Base-by-base conservation (phyloP, 352 stramenopile species). In the Phytophthora chlamydospora region DNA sequence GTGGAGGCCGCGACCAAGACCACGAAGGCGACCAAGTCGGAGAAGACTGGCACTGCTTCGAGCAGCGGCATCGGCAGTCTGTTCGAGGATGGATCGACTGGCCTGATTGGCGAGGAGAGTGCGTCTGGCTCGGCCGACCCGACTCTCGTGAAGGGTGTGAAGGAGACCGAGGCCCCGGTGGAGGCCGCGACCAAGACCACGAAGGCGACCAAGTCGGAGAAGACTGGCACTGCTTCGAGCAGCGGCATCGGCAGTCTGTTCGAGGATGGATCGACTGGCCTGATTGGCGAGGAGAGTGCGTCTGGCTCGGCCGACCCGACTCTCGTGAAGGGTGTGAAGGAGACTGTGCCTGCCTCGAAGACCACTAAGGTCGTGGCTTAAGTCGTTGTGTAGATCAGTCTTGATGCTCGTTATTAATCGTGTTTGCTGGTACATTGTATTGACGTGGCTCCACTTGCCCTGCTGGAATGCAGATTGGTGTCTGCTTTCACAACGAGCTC, bases 1-100 rank as follows among this genome's bases (percentile, higher is more conserved):
- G 21, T 8, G 6, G 32, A 42, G 0, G 41, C 40, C 10, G 46
- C 52, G 10, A 60, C 46, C 40, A 50, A 50, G 44, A 54, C 41
- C 11, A 61, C 53, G 4, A 61, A 61, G 42, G 14, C 53, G 11
- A 54, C 53, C 3, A 61, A 61, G 34, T 47, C 51, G 1, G 46
- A 55, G 55, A 62, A 62, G 55, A 62, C 55, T 19, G 39, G 51
- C 17, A 50, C 51, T 2, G 51, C 51, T 8, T 58, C 38, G 6
- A 29, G 19, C 19, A 53, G 53, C 29, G 53, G 41, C n/a, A 29
- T 53, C 33, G 46, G 56, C 21, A 58, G 46, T n/a, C 33, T 64
- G 13, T 64, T 64, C 4, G 47, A 50, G 14, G 56, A 64, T 31
- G 44, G 34, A 0, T 55, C 36, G 2, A 42, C 41, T 14, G 56